Evolutionary conservation across 768 basidiomycete genomes (phyloP).

Genomic region (Hydnomerulius pinastri): DNA sequence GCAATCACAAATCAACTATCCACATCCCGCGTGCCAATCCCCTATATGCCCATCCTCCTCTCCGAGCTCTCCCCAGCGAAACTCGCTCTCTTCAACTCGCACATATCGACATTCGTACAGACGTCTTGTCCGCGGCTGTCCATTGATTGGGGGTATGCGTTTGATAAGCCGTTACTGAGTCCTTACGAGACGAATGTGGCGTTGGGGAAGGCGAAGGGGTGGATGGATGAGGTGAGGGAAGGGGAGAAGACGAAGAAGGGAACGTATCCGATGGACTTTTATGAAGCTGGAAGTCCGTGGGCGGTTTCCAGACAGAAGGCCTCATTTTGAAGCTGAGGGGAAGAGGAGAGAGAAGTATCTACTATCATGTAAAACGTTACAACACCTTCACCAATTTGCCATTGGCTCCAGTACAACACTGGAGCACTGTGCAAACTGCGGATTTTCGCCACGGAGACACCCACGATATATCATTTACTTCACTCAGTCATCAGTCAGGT

Average conservation of each 20-base stretch:
- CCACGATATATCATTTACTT: no score
- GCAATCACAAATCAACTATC: slow-evolving; percentile 76
- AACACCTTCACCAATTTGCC: background rate
- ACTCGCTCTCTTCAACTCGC: slow-evolving; percentile 76
- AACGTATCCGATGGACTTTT: slow-evolving; percentile 97
- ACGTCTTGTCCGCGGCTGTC: slow-evolving; percentile 95
- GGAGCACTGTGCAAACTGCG: no score
- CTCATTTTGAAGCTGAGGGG: slow-evolving; percentile 32
- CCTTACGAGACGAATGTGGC: slow-evolving; percentile 94
- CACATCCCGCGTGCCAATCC: slow-evolving; percentile 53
- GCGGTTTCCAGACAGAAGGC: slow-evolving; percentile 63
- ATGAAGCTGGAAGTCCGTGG: slow-evolving; percentile 79
- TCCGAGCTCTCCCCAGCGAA: slow-evolving; percentile 98
- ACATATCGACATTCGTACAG: slow-evolving; percentile 90
- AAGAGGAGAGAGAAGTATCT: background rate
- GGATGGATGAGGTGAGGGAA: slow-evolving; percentile 51
- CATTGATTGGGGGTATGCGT: slow-evolving; percentile 99
- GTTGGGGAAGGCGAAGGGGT: slow-evolving; percentile 62
- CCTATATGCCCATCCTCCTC: slow-evolving; percentile 88
- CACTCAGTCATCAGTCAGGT: no score
- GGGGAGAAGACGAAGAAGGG: slow-evolving; percentile 17
- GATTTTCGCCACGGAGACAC: no score
- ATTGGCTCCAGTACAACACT: no score
- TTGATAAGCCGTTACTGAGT: slow-evolving; percentile 82
- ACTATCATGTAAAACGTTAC: background rate